Evolutionary conservation across 2,329 filamentous ascomycete species (phyloP).

Genomic region (Penicillium expansum): DNA sequence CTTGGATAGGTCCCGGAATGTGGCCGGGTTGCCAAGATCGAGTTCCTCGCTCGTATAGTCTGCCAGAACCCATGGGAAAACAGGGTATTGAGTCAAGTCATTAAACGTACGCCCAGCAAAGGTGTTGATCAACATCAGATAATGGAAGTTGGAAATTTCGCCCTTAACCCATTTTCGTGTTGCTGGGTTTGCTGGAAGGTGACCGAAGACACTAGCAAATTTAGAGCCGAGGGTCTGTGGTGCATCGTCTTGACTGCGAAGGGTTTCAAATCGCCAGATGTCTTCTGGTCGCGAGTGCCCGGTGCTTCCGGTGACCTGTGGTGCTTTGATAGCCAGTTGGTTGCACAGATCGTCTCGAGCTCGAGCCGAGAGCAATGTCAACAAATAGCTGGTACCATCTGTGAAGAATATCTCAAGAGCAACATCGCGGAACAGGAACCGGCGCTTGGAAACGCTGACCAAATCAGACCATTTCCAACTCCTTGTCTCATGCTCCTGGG

Average conservation of each 20-base stretch:
- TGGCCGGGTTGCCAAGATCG: constrained; percentile 77
- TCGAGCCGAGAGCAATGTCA: constrained; percentile 74
- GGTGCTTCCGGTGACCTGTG: constrained; percentile 70
- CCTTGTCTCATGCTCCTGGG: constrained; percentile 74
- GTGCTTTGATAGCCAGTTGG: constrained; percentile 73
- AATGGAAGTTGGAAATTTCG: constrained; percentile 97
- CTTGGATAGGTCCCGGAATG: constrained; percentile 87
- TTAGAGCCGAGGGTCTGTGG: constrained; percentile 75
- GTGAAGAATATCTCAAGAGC: constrained; percentile 97
- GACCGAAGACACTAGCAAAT: constrained; percentile 88
- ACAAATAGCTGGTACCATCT: constrained; percentile 88
- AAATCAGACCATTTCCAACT: constrained; percentile 94
- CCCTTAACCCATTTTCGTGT: constrained; percentile 89
- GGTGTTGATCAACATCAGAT: constrained; percentile 97
- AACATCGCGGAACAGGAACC: constrained; percentile 93
- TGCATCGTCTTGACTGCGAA: constrained; percentile 65
- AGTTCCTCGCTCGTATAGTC: constrained; percentile 94
- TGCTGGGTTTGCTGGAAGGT: constrained; percentile 74
- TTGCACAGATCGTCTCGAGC: constrained; percentile 77
- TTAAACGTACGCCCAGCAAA: constrained; percentile 97
- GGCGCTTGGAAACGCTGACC: constrained; percentile 90
- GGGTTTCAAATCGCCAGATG: constrained; percentile 83
- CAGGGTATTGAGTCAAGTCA: constrained; percentile 94
- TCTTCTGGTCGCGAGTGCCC: constrained; percentile 77
- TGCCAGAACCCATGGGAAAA: constrained; percentile 95